Base-by-base conservation (phyloP, 495 filamentous ascomycete species). In the Mytilinidion resinicola region DNA sequence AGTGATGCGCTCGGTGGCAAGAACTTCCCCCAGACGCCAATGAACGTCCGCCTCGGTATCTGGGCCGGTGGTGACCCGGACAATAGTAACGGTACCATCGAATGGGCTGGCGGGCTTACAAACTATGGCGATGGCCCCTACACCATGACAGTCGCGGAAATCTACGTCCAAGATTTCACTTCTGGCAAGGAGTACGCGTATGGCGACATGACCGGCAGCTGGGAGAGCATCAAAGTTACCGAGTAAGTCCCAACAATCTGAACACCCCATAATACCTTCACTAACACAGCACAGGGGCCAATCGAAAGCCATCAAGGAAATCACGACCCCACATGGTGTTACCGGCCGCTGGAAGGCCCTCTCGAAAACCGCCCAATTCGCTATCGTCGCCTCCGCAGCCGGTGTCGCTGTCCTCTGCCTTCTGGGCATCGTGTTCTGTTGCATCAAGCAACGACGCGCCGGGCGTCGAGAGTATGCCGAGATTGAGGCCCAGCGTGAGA, bases 161-260 rank as follows among this genome's bases (percentile, higher is more conserved):
- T 68, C 19, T 64, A 63, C 36, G 67, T 55, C n/a, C 6, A 60
- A 30, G 67, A 69, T 54, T 67, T 60, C 47, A 56, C 61, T 15
- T 52, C 60, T 17, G 67, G 57, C 19, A 61, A 60, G 50, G 53
- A 55, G 42, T 69, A 69, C 38, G 57, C 61, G 9, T 69, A 60
- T 51, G 59, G 34, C 17, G 46, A 61, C 48, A 63, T 51, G 57
- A 55, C 60, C 11, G 64, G 66, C 46, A 74, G 72, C 15, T 88
- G 77, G 78, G 65, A 86, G 67, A 89, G 83, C 71, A 90, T 92
- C 77, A 79, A 88, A 67, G 72, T 83, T n/a, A 68, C 75, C 55
- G 65, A 66, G 83, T 85, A 79, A 70, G 82, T 78, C 0, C 34
- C 9, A 0, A 38, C 34, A 30, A 6, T 33, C 5, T n/a, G 33